These are phyloP conservation scores for Sphenostylis stenocarpa DNA, from an alignment of 306 rosid species.

Conservation along the genomic window DNA sequence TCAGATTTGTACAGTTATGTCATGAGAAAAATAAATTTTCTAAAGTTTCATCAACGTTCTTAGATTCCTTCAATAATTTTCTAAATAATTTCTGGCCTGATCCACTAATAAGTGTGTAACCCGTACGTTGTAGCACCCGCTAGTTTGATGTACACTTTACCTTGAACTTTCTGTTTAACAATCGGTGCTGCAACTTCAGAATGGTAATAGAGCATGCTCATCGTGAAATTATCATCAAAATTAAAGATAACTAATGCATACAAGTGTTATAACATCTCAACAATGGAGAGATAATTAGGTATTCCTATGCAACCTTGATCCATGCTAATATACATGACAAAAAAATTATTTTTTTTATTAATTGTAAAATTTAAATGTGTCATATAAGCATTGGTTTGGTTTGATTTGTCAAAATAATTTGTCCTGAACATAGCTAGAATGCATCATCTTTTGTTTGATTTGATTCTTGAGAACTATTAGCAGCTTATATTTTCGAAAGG, in stretches of 20 bases:
- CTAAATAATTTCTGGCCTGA: constrained; percentile 15
- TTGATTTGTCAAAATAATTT: no score
- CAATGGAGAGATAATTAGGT: no score
- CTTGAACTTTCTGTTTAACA: neutral
- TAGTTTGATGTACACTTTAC: constrained; percentile 5
- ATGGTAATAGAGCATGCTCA: neutral
- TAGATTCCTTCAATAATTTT: constrained; percentile 15
- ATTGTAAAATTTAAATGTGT: no score
- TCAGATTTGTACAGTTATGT: constrained; percentile 64
- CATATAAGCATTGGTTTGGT: no score
- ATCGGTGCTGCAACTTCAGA: neutral
- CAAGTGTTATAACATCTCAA: neutral
- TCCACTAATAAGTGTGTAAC: constrained; percentile 1
- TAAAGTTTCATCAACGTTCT: constrained; percentile 14
- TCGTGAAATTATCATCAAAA: neutral
- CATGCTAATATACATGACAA: no score
- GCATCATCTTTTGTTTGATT: neutral
- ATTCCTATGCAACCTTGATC: no score
- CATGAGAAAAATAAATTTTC: constrained; percentile 41
- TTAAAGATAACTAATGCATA: neutral
- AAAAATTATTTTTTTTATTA: no score
- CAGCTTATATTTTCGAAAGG: neutral
- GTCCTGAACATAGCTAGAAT: no score
- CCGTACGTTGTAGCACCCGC: neutral
- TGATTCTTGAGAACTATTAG: neutral